Conservation (phyloP, 129 eudicot species). For the Dittrichia graveolens region DNA sequence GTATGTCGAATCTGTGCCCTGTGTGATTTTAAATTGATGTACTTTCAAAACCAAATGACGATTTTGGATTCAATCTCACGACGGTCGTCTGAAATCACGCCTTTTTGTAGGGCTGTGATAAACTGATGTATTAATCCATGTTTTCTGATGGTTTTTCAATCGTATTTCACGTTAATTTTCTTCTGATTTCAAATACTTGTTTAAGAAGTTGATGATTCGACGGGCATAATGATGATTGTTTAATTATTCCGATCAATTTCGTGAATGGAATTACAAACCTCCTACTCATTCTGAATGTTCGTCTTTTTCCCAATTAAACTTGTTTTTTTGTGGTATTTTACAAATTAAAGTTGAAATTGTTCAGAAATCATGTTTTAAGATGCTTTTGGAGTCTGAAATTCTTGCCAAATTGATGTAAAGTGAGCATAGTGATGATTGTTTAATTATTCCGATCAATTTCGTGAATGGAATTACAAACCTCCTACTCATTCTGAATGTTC, state of each 20-base stretch:
- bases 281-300: conserved; percentile 32
- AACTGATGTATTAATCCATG: conserved; percentile 31
- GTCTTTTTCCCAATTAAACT: neutral
- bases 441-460: neutral
- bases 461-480: conserved; percentile 30
- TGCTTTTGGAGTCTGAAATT: too few species aligned
- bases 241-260: conserved; percentile 26
- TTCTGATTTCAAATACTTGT: neutral
- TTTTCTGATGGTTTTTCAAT: conserved; percentile 32
- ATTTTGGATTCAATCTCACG: conserved; percentile 34
- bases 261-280: conserved; percentile 30
- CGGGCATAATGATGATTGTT: conserved; percentile 34
- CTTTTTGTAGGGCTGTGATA: conserved; percentile 32
- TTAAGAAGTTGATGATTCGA: neutral
- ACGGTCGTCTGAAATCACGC: conserved; percentile 39
- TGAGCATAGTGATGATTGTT: conserved; percentile 13
- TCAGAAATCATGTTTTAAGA: neutral
- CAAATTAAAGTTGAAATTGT: neutral
- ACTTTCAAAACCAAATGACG: conserved; percentile 11
- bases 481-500: conserved; percentile 32
- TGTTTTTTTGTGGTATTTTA: neutral
- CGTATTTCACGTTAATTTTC: too few species aligned
- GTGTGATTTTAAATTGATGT: neutral
- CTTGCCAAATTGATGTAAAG: too few species aligned
- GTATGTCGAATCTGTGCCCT: neutral